Evolutionary conservation across 2,329 filamentous ascomycete species (phyloP).

Genomic region (Ceratocystis ficicola): DNA sequence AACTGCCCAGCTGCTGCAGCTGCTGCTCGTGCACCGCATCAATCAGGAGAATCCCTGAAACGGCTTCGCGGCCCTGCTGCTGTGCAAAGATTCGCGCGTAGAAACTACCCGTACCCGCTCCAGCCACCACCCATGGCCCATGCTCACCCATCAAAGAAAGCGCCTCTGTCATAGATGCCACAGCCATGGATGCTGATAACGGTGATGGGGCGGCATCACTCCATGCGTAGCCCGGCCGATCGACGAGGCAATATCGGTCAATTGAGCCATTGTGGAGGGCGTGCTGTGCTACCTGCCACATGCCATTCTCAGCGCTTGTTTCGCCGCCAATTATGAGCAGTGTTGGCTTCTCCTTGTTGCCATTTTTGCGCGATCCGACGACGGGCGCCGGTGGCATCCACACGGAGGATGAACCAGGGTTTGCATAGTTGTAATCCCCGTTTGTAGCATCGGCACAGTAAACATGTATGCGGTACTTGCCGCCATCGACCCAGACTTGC

Average conservation of each 20-base stretch:
- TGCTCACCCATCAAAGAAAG: conserved; percentile 67
- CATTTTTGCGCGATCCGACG: neutral
- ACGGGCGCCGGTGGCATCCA: neutral
- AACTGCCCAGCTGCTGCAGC: conserved; percentile 1
- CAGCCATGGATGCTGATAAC: conserved; percentile 84
- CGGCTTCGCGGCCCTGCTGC: conserved; percentile 54
- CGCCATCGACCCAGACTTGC: conserved; percentile 65
- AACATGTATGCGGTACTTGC: conserved; percentile 78
- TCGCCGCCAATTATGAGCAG: conserved; percentile 79
- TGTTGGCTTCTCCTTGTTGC: conserved; percentile 48
- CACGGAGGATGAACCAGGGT: neutral
- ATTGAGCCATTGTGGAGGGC: conserved; percentile 72
- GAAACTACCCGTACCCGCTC: conserved; percentile 74
- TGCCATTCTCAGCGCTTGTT: conserved; percentile 60
- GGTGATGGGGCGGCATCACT: conserved; percentile 87
- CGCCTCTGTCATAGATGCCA: conserved; percentile 77
- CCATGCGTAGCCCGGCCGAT: conserved; percentile 80
- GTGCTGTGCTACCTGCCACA: conserved; percentile 68
- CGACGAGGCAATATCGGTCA: conserved; percentile 83
- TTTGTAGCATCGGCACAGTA: conserved; percentile 46
- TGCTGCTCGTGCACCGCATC: conserved; percentile 67
- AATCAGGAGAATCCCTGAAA: conserved; percentile 71
- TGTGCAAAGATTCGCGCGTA: conserved; percentile 87
- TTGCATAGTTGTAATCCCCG: neutral
- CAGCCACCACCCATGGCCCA: conserved; percentile 80